Conservation (phyloP, 805 yeast genomes). For the Ogataea saltuana region DNA sequence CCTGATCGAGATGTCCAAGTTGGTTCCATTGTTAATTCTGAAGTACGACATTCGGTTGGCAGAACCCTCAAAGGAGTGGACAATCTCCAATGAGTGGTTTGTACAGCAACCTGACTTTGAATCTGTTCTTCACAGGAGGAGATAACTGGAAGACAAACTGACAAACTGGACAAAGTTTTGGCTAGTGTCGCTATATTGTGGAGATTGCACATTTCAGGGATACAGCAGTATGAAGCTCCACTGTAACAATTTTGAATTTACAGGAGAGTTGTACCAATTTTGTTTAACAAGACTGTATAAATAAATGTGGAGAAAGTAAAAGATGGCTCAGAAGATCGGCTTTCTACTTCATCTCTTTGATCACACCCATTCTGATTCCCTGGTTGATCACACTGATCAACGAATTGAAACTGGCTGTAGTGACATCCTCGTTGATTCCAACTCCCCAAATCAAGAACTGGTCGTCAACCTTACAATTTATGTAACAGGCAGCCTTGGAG, state of each 20-base stretch:
- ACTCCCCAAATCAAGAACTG: conserved; percentile 49
- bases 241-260: no score
- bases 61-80: conserved; percentile 13
- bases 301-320: no score
- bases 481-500: conserved; percentile 76
- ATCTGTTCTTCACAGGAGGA: conserved; percentile 12
- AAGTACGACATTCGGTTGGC: conserved; percentile 12
- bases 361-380: conserved; percentile 26
- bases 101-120: conserved; percentile 18
- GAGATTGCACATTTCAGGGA: no score
- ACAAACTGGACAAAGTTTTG: no score
- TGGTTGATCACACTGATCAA: conserved; percentile 48
- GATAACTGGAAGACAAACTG: neutral
- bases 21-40: conserved; percentile 16
- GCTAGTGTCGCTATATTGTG: no score
- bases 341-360: conserved; percentile 22
- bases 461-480: conserved; percentile 38
- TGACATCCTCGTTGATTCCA: conserved; percentile 57
- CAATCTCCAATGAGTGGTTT: conserved; percentile 20
- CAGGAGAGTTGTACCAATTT: no score
- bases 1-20: conserved; percentile 40
- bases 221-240: no score
- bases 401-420: conserved; percentile 55
- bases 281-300: no score
- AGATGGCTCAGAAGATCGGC: no score